Base-by-base conservation (phyloP, 371 early-diverging fungal species). In the Zychaea mexicana region DNA sequence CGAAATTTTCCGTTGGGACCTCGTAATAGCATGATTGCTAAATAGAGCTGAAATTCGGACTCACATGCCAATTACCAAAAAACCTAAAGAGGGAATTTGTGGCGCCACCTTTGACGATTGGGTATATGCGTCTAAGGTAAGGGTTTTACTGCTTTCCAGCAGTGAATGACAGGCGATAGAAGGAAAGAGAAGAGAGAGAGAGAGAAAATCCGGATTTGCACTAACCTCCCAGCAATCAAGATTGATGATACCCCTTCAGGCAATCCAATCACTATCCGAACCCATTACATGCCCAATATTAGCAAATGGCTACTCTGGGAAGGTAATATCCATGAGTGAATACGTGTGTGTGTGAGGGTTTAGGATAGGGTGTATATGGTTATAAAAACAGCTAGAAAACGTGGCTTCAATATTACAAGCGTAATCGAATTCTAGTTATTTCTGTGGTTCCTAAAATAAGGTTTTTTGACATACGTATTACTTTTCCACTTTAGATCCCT, bases 251-350 rank as follows among this genome's bases (percentile, higher is more conserved):
- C 72, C 22, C 85, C 83, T 30, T 64, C 62, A 38, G 84, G 84
- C 47, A 75, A 68, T 30, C 70, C 84, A 1, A 70, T 81, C 19
- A 80, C 80, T 0, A 27, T 77, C n/a, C 74, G 79, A 47, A 78
- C 88, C 0, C 85, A 85, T 52, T 85, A 85, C 73, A 81, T 86
- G 13, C 88, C 90, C 13, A 94, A 94, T 63, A 79, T 87, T 55
- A 89, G 92, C 69, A 95, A 95, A 73, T 94, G 91, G 85, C 65
- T 94, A 9, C 74, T 95, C 27, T 95, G 95, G 95, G 92, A 93
- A 82, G 88, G 86, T 88, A 81, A 54, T 22, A n/a, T n/a, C n/a
- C n/a, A n/a, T n/a, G n/a, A n/a, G n/a, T n/a, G n/a, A n/a, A n/a
- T n/a, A n/a, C n/a, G n/a, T n/a, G n/a, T n/a, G n/a, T n/a, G n/a